Percentiles rank a stretch among this genome's conserved stretches.
Conservation (phyloP, 2,329 filamentous ascomycete genomes). For the Epichloe gansuensis region DNA sequence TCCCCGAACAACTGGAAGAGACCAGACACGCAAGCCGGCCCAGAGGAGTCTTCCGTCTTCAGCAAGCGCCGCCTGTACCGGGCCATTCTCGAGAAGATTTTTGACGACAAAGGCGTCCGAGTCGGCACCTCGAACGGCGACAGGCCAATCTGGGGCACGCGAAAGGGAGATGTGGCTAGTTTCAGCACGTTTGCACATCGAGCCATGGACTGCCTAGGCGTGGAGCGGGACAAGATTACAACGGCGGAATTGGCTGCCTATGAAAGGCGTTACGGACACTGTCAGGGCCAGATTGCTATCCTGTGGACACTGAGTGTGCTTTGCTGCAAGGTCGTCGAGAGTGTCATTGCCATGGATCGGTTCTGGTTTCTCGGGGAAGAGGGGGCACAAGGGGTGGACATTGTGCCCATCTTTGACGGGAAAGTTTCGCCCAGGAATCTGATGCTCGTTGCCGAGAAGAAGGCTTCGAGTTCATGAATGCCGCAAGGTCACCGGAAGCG, state of each 20-base stretch:
- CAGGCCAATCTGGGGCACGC: constrained; percentile 17
- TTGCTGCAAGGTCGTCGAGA: constrained; percentile 21
- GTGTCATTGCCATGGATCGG: constrained; percentile 18
- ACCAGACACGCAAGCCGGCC: constrained; percentile 5
- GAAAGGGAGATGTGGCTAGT: constrained; percentile 16
- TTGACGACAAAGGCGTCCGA: constrained; percentile 14
- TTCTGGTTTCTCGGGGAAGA: constrained; percentile 18
- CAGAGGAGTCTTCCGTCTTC: constrained; percentile 10
- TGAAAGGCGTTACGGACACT: constrained; percentile 12
- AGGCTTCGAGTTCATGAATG: too few species aligned
- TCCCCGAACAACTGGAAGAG: constrained; percentile 21
- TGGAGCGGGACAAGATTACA: constrained; percentile 9
- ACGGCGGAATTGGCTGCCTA: constrained; percentile 13
- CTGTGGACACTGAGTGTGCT: constrained; percentile 20
- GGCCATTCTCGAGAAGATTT: constrained; percentile 15
- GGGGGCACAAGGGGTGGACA: constrained; percentile 10
- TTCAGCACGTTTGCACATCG: constrained; percentile 15
- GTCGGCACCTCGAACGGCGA: constrained; percentile 2
- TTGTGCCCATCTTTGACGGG: constrained; percentile 17
- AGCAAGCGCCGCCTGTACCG: constrained; percentile 16
- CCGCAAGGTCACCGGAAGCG: too few species aligned
- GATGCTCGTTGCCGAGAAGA: constrained; percentile 10
- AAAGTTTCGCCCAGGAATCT: constrained; percentile 15
- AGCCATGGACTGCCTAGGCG: constrained; percentile 13
- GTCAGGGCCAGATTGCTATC: constrained; percentile 17